phyloP scores from a whole-genome alignment of 768 basidiomycete species.

The Boletus rubroflammeus region DNA sequence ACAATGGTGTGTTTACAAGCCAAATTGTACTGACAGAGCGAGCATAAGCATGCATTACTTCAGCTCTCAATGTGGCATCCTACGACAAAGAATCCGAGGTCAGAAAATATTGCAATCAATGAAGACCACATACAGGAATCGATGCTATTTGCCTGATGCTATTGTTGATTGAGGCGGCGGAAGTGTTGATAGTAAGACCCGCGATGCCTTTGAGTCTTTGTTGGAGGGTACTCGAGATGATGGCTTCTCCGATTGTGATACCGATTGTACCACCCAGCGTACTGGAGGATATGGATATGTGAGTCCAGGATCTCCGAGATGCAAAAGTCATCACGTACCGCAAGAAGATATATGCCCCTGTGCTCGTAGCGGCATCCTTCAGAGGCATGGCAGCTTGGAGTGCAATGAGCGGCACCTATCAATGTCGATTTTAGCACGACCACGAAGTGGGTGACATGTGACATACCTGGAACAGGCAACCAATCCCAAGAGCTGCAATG shows the following conservation, averaged over 20 bases:
- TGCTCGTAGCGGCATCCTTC: conserved; percentile 41
- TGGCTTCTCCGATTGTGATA: conserved; percentile 68
- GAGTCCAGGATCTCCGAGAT: neutral
- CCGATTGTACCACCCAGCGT: conserved; percentile 73
- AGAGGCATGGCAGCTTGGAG: conserved; percentile 46
- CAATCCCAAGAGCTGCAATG: conserved; percentile 33
- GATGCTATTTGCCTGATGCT: conserved; percentile 43
- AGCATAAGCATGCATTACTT: conserved; percentile 37
- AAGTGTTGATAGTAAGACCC: conserved; percentile 36
- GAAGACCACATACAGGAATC: conserved; percentile 21
- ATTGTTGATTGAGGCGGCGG: conserved; percentile 43
- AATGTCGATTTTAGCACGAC: neutral
- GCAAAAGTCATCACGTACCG: conserved; percentile 16
- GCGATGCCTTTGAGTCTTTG: conserved; percentile 13
- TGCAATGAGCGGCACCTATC: conserved; percentile 31
- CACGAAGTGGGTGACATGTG: neutral
- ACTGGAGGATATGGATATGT: conserved; percentile 34
- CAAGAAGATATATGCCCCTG: conserved; percentile 35
- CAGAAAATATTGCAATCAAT: conserved; percentile 4
- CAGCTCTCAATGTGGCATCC: conserved; percentile 27
- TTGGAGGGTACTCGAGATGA: conserved; percentile 53
- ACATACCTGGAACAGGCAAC: conserved; percentile 34
- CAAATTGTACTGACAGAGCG: conserved; percentile 38
- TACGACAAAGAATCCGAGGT: conserved; percentile 16
- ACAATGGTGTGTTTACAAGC: conserved; percentile 35